phyloP scores from a whole-genome alignment of 352 stramenopile genomes.

The Hyaloperonospora brassicae region DNA sequence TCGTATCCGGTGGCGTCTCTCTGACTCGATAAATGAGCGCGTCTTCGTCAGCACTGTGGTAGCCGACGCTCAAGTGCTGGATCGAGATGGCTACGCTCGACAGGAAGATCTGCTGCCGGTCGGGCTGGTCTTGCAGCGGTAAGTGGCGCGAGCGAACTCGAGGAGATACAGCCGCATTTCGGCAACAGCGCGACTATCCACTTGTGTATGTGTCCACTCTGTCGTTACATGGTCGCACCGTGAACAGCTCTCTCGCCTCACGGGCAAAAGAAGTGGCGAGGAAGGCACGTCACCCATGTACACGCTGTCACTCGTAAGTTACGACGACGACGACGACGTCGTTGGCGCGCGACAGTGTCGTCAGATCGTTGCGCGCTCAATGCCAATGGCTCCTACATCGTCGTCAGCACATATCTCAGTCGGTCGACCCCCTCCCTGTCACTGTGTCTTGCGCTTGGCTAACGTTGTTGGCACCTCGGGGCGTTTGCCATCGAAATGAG shows the following conservation, averaged over 20 bases:
- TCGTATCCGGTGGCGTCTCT: too few relatives aligned
- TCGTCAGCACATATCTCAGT: slow-evolving; percentile 10
- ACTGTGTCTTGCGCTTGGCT: background rate
- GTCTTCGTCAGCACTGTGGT: too few relatives aligned
- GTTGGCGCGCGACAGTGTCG: too few relatives aligned
- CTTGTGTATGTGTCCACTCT: background rate
- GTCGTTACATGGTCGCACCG: too few relatives aligned
- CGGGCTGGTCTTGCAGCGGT: too few relatives aligned
- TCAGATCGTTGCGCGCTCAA: background rate
- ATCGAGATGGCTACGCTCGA: too few relatives aligned
- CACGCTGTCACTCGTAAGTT: background rate
- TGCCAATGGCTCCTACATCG: slow-evolving; percentile 12
- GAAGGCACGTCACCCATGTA: background rate
- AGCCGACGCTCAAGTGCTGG: too few relatives aligned
- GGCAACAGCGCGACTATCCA: slow-evolving; percentile 16
- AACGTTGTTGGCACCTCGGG: background rate
- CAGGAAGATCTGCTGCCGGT: too few relatives aligned
- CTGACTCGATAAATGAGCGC: too few relatives aligned
- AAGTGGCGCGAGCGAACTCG: background rate
- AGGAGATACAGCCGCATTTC: slow-evolving; percentile 1
- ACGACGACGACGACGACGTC: too few relatives aligned
- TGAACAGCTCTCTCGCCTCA: too few relatives aligned
- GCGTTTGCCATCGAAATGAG: slow-evolving; percentile 3
- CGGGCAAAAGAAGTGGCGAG: too few relatives aligned
- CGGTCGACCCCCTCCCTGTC: background rate